These are phyloP conservation scores for Oryza punctata DNA, from an alignment of 176 grass and related monocot species.

Conservation along the genomic window DNA sequence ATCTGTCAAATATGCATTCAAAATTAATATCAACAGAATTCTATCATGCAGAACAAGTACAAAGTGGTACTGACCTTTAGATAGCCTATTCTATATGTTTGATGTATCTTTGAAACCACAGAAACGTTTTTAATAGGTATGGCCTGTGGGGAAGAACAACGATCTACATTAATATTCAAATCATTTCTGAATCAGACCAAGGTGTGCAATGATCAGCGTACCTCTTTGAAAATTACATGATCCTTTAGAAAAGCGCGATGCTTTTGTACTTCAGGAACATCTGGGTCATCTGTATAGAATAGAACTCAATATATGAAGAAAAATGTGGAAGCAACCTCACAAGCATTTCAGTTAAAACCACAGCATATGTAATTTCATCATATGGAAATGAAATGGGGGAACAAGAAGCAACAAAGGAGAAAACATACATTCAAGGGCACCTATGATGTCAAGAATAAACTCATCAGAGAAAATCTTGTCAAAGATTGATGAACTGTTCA, in stretches of 20 bases:
- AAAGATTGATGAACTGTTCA: conserved; percentile 84
- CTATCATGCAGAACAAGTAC: conserved; percentile 19
- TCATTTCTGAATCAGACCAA: neutral
- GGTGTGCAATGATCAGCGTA: conserved; percentile 45
- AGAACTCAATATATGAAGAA: conserved; percentile 28
- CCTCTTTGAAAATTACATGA: conserved; percentile 99
- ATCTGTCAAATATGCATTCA: conserved; percentile 25
- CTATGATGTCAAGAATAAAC: conserved; percentile 96
- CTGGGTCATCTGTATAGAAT: conserved; percentile 78
- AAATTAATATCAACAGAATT: conserved; percentile 26
- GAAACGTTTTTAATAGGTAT: conserved; percentile 89
- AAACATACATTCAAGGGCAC: conserved; percentile 89
- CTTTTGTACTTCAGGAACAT: conserved; percentile 77
- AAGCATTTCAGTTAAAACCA: conserved; percentile 26
- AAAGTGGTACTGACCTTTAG: conserved; percentile 64
- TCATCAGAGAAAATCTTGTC: conserved; percentile 93
- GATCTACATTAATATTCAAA: conserved; percentile 30
- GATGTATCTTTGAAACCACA: conserved; percentile 93
- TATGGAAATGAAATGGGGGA: conserved; percentile 15
- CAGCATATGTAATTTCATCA: conserved; percentile 30
- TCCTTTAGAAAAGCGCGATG: conserved; percentile 95
- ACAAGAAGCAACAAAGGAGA: conserved; percentile 32
- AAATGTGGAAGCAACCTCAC: conserved; percentile 14
- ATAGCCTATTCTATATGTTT: conserved; percentile 96
- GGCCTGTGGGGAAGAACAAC: conserved; percentile 60